These are phyloP conservation scores for Backusella psychrophila DNA, from an alignment of 192 early-diverging fungal species.

Conservation along the genomic window DNA sequence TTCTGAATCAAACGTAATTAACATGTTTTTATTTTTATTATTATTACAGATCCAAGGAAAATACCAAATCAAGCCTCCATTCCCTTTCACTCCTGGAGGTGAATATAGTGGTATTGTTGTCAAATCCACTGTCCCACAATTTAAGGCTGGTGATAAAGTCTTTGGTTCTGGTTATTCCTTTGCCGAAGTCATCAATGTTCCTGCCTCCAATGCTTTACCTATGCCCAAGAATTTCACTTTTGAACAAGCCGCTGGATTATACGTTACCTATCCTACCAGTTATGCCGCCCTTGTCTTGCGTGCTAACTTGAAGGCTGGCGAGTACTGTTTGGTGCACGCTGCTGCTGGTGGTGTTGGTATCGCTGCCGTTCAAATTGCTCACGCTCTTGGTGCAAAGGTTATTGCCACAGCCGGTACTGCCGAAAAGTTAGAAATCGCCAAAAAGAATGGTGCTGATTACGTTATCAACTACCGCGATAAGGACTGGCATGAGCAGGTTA, in stretches of 20 bases:
- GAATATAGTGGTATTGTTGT: constrained; percentile 67
- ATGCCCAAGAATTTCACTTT: constrained; percentile 69
- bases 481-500: constrained; percentile 64
- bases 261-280: constrained; percentile 73
- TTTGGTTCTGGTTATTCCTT: constrained; percentile 78
- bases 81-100: constrained; percentile 67
- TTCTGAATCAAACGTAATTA: no score
- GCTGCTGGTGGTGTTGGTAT: constrained; percentile 88
- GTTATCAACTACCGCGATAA: constrained; percentile 78
- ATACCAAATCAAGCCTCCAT: constrained; percentile 69
- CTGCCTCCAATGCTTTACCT: constrained; percentile 51
- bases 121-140: constrained; percentile 37
- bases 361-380: constrained; percentile 87
- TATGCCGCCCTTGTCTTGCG: constrained; percentile 74
- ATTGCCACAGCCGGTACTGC: constrained; percentile 80
- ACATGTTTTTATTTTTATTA: not conserved
- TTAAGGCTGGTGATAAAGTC: constrained; percentile 71
- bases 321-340: constrained; percentile 88
- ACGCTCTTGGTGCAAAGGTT: constrained; percentile 66
- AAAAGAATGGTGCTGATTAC: constrained; percentile 71
- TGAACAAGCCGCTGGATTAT: constrained; percentile 79
- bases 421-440: constrained; percentile 68
- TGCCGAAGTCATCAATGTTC: constrained; percentile 70
- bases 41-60: constrained; percentile 59
- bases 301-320: constrained; percentile 54